Evolutionary conservation across 169 alveolate species (phyloP).

Genomic region (Cryptosporidium viatorum): DNA sequence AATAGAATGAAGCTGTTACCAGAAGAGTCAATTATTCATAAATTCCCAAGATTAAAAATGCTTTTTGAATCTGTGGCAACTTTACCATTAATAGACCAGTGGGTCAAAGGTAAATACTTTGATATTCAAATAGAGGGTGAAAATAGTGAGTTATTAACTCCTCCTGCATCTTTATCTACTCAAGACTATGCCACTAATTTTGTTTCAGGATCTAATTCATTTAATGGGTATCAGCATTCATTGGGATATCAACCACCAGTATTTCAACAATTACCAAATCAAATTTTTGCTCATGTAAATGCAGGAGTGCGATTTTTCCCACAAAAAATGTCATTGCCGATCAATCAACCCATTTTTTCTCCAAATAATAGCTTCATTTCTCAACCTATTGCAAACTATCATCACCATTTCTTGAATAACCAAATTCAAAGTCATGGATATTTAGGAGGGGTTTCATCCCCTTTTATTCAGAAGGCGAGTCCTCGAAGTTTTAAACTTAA

Average conservation of each 20-base stretch:
- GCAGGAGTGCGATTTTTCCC: slow-evolving; percentile 67
- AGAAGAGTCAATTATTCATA: slow-evolving; percentile 47
- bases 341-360: slow-evolving; percentile 1
- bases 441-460: slow-evolving; percentile 26
- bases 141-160: neutral
- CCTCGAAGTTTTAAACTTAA: slow-evolving; percentile 74
- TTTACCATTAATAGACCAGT: slow-evolving; percentile 57
- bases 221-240: neutral
- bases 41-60: slow-evolving; percentile 50
- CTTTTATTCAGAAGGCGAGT: slow-evolving; percentile 27
- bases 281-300: slow-evolving; percentile 37
- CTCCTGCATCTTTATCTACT: neutral
- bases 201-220: neutral
- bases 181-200: neutral
- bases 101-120: slow-evolving; percentile 68
- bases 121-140: slow-evolving; percentile 29
- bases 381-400: neutral
- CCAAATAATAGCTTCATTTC: slow-evolving; percentile 46
- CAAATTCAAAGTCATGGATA: slow-evolving; percentile 21
- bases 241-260: slow-evolving; percentile 16
- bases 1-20: slow-evolving; percentile 27
- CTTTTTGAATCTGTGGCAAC: slow-evolving; percentile 30
- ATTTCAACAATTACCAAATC: slow-evolving; percentile 19
- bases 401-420: slow-evolving; percentile 4
- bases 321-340: neutral